These are phyloP conservation scores for Pistacia atlantica DNA, from an alignment of 345 rosid species.

Conservation along the genomic window DNA sequence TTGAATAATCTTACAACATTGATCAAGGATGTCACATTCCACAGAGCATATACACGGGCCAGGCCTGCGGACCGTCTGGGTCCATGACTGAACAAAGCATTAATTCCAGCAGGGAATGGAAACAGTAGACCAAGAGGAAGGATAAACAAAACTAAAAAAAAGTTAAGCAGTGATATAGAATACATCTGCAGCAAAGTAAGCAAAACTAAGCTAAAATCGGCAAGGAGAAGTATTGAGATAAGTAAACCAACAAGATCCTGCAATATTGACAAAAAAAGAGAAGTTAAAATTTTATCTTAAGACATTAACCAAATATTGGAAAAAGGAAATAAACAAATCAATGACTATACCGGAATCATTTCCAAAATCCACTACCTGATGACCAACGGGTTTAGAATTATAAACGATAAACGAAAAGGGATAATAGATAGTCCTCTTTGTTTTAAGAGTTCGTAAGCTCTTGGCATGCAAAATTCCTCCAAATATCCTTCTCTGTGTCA, in stretches of 20 bases:
- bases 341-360: constrained; percentile 12
- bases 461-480: constrained; percentile 75
- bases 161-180: constrained; percentile 71
- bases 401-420: constrained; percentile 62
- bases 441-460: constrained; percentile 64
- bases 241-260: constrained; percentile 94
- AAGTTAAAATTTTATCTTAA: constrained; percentile 14
- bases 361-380: constrained; percentile 58
- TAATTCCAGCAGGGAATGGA: constrained; percentile 93
- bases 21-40: constrained; percentile 80
- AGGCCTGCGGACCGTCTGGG: constrained; percentile 85
- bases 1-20: constrained; percentile 69
- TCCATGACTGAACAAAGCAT: constrained; percentile 91
- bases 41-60: constrained; percentile 82
- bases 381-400: constrained; percentile 85
- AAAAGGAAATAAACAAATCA: constrained; percentile 4
- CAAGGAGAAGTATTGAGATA: constrained; percentile 73
- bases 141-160: constrained; percentile 61
- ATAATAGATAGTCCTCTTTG: constrained; percentile 48
- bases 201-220: constrained; percentile 81
- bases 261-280: constrained; percentile 7
- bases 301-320: neutral
- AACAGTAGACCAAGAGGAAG: constrained; percentile 80
- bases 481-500: constrained; percentile 37
- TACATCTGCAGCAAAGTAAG: constrained; percentile 91